Evolutionary conservation across 371 early-diverging fungal species (phyloP).

Genomic region (Syncephalis fuscata): DNA sequence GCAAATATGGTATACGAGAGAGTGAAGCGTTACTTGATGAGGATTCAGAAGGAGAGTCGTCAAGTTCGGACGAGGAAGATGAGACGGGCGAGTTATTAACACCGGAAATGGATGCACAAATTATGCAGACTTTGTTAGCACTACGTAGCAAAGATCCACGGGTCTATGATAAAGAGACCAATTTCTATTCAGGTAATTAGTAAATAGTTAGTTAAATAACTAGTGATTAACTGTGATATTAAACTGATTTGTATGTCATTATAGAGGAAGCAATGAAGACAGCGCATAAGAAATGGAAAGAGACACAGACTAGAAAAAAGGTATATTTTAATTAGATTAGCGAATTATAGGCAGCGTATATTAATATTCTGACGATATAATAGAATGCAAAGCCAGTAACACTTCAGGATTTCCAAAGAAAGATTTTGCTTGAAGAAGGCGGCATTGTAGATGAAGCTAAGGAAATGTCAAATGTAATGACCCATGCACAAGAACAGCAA

Average conservation of each 20-base stretch:
- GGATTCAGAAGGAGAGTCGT: conserved; percentile 22
- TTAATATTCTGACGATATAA: conserved; percentile 1
- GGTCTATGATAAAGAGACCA: conserved; percentile 57
- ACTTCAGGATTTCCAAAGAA: conserved; percentile 62
- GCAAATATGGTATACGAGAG: conserved; percentile 19
- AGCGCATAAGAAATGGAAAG: conserved; percentile 38
- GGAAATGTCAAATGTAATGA: conserved; percentile 13
- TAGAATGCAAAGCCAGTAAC: conserved; percentile 31
- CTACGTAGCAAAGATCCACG: conserved; percentile 58
- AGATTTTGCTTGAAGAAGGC: conserved; percentile 48
- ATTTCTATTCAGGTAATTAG: conserved; percentile 42
- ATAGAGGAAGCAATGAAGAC: conserved; percentile 36
- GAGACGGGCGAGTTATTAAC: conserved; percentile 72
- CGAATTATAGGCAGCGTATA: background rate
- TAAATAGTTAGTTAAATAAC: background rate
- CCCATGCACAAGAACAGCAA: conserved; percentile 73
- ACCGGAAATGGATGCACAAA: conserved; percentile 79
- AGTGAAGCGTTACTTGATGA: conserved; percentile 14
- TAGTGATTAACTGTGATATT: background rate
- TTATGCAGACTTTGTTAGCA: conserved; percentile 73
- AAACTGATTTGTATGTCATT: conserved; percentile 1
- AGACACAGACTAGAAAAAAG: conserved; percentile 30
- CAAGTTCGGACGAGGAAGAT: conserved; percentile 63
- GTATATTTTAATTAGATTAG: background rate
- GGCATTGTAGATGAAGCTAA: conserved; percentile 35